phyloP scores from a whole-genome alignment of 805 yeast genomes.

The Blastobotrys terrestris region DNA sequence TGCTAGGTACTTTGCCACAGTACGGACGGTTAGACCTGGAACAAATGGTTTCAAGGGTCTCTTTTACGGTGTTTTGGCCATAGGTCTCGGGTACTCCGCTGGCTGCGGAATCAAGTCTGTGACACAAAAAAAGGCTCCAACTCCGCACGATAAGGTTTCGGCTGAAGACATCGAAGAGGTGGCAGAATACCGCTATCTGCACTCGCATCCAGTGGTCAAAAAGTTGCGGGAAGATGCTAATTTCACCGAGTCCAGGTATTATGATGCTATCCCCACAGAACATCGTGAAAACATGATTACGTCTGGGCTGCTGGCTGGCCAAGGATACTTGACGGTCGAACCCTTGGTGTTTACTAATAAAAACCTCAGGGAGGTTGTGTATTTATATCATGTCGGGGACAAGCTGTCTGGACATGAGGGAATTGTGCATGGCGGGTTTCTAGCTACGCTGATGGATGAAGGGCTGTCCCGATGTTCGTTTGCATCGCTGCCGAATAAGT shows the following conservation, averaged over 20 bases:
- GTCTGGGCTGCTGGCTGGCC: conserved; percentile 65
- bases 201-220: conserved; percentile 18
- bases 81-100: not conserved
- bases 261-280: conserved; percentile 21
- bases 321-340: conserved; percentile 62
- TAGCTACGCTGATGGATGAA: conserved; percentile 78
- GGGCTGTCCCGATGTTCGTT: conserved; percentile 67
- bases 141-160: not conserved
- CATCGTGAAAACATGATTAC: conserved; percentile 27
- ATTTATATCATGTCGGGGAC: conserved; percentile 65
- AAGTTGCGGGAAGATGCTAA: conserved; percentile 21
- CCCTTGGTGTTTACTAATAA: conserved; percentile 59
- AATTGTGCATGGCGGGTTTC: conserved; percentile 64
- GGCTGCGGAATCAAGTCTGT: not conserved
- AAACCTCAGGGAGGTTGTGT: conserved; percentile 45
- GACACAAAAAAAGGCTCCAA: not conserved
- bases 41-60: not conserved
- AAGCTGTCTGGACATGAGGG: conserved; percentile 44
- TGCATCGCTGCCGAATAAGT: conserved; percentile 60
- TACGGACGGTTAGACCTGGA: not conserved
- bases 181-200: conserved; percentile 11
- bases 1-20: not conserved
- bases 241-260: conserved; percentile 24
- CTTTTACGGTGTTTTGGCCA: not conserved
- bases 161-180: conserved; percentile 5